Evolutionary conservation across 208 protist species (phyloP).

Genomic region (Leishmania lainsoni): DNA sequence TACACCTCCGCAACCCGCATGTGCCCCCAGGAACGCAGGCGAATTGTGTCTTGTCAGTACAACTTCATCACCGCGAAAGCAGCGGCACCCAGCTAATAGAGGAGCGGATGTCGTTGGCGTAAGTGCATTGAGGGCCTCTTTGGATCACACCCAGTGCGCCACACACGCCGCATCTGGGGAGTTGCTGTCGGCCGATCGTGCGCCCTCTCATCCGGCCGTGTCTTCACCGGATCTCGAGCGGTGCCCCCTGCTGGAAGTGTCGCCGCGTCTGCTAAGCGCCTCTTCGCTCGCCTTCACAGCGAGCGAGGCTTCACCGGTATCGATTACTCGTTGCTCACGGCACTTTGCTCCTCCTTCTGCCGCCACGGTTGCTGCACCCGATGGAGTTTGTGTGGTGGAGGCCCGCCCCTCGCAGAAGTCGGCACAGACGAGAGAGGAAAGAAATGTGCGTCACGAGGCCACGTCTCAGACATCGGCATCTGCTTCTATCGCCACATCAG

Average conservation of each 20-base stretch:
- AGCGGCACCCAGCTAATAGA: background rate
- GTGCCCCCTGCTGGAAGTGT: conserved; percentile 11
- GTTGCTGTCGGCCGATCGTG: background rate
- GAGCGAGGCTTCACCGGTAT: background rate
- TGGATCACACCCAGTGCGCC: background rate
- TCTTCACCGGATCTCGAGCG: conserved; percentile 3
- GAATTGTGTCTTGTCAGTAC: background rate
- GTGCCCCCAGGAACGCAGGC: background rate
- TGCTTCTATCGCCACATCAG: background rate
- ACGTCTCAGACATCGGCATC: background rate
- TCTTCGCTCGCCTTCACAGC: conserved; percentile 16
- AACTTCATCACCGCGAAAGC: background rate
- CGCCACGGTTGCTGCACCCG: background rate
- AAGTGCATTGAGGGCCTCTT: background rate
- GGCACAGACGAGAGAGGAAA: background rate
- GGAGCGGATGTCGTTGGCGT: background rate
- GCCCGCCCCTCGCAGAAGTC: background rate
- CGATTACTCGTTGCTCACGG: background rate
- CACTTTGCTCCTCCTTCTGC: conserved; percentile 2
- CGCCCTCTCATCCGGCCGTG: background rate
- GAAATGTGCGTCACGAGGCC: background rate
- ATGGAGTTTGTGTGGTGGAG: background rate
- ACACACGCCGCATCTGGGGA: background rate
- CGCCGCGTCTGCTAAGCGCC: conserved; percentile 13
- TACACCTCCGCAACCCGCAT: background rate